phyloP scores from a whole-genome alignment of 306 rosid species.

The Alnus glutinosa region DNA sequence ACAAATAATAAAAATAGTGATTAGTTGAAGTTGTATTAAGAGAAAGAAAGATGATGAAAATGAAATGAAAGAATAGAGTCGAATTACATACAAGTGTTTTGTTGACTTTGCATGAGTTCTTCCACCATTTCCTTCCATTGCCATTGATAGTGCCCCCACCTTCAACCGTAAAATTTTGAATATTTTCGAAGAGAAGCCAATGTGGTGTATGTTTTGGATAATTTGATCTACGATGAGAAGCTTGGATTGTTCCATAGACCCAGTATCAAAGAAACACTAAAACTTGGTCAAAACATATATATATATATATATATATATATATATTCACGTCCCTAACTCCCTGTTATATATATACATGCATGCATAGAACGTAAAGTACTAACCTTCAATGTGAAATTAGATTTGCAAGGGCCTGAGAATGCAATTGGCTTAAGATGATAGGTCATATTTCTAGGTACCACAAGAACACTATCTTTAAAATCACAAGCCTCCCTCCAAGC shows the following conservation, averaged over 20 bases:
- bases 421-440: slow-evolving; percentile 61
- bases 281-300: not conserved
- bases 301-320: not conserved
- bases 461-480: slow-evolving; percentile 34
- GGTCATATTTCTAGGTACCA: slow-evolving; percentile 49
- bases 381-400: slow-evolving; percentile 52
- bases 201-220: slow-evolving; percentile 38
- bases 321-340: too few relatives aligned
- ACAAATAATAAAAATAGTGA: not conserved
- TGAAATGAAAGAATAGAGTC: not conserved
- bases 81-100: slow-evolving; percentile 45
- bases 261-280: slow-evolving; percentile 7
- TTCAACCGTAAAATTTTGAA: slow-evolving; percentile 47
- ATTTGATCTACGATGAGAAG: slow-evolving; percentile 51
- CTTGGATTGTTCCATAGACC: slow-evolving; percentile 71
- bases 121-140: slow-evolving; percentile 85
- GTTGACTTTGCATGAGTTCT: slow-evolving; percentile 72
- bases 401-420: slow-evolving; percentile 75
- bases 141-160: slow-evolving; percentile 78
- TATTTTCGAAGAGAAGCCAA: slow-evolving; percentile 57
- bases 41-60: not conserved
- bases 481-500: slow-evolving; percentile 73
- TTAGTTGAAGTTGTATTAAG: not conserved
- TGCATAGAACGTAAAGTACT: slow-evolving; percentile 11
- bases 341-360: not conserved